phyloP scores from a whole-genome alignment of 139 green algal genomes.

The Trebouxia sp. region DNA sequence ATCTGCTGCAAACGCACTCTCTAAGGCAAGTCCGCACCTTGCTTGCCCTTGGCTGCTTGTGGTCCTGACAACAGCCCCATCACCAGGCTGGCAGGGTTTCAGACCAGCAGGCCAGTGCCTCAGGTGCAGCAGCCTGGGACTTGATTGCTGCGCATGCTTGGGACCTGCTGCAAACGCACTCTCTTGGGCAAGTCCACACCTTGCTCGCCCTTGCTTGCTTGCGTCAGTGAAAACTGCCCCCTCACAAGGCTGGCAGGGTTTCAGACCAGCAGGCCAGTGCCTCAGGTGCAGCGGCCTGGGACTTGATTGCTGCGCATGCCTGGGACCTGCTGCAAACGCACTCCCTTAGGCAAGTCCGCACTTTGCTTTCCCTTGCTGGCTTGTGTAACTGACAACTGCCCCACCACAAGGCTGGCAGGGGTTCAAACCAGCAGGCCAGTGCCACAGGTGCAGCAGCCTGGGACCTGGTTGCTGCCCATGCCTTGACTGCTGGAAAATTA shows the following conservation, averaged over 20 bases:
- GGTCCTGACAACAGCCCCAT: slow-evolving; percentile 14
- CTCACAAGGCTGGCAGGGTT: slow-evolving; percentile 40
- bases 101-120: neutral
- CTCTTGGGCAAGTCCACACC: neutral
- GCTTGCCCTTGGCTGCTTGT: neutral
- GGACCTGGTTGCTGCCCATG: slow-evolving; percentile 50
- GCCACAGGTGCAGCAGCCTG: slow-evolving; percentile 38
- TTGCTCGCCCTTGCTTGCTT: neutral
- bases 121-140: too few relatives aligned
- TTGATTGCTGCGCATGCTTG: too few relatives aligned
- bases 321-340: slow-evolving; percentile 58
- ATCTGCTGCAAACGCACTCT: too few relatives aligned
- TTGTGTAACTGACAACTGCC: slow-evolving; percentile 8
- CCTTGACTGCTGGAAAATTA: slow-evolving; percentile 57
- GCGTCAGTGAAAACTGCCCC: neutral
- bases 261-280: neutral
- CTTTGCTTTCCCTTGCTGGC: slow-evolving; percentile 31
- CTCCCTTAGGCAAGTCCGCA: neutral
- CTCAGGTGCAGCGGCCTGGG: slow-evolving; percentile 38
- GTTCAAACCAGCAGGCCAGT: neutral
- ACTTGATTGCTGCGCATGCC: slow-evolving; percentile 49
- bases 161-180: too few relatives aligned
- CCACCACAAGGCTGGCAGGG: slow-evolving; percentile 40
- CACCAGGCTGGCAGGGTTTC: slow-evolving; percentile 39
- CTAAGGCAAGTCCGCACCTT: neutral